phyloP scores from a whole-genome alignment of 352 stramenopile genomes.

The Globisporangium nagaii region DNA sequence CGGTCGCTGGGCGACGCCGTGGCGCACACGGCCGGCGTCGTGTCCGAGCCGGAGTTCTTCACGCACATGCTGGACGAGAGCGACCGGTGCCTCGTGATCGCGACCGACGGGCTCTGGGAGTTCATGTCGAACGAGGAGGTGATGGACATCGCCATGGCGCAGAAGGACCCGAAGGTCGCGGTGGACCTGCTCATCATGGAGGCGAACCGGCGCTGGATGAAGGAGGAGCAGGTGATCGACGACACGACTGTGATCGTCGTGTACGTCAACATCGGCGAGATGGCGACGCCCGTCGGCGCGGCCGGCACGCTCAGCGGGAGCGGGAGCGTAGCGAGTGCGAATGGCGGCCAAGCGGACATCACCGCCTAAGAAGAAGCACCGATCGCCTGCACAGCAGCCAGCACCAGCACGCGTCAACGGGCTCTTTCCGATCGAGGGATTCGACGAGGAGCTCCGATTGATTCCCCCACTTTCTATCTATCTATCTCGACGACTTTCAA shows the following conservation, averaged over 20 bases:
- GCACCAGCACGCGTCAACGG: no score
- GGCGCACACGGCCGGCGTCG: constrained; percentile 94
- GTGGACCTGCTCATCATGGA: constrained; percentile 95
- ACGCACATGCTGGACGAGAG: constrained; percentile 72
- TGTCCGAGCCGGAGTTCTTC: constrained; percentile 94
- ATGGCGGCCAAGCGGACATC: not conserved
- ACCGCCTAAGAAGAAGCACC: not conserved
- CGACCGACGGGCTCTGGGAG: constrained; percentile 98
- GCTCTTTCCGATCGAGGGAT: not conserved
- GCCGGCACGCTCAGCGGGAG: constrained; percentile 1
- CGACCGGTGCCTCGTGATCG: constrained; percentile 95
- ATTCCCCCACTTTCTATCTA: not conserved
- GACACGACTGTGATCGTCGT: constrained; percentile 98
- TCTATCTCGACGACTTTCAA: not conserved
- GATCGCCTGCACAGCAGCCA: not conserved
- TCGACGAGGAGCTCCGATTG: not conserved
- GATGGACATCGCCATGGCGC: constrained; percentile 73
- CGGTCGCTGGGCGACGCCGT: constrained; percentile 95
- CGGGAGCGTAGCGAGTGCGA: not conserved
- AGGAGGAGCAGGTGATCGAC: constrained; percentile 98
- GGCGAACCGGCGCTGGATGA: constrained; percentile 96
- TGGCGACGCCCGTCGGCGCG: constrained; percentile 10
- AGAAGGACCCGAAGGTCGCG: constrained; percentile 73
- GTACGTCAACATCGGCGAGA: constrained; percentile 85
- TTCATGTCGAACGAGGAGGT: constrained; percentile 97